Evolutionary conservation across 345 rosid species (phyloP), one percentile per base, ranked within the genome.

Genomic region (Salix viminalis): DNA sequence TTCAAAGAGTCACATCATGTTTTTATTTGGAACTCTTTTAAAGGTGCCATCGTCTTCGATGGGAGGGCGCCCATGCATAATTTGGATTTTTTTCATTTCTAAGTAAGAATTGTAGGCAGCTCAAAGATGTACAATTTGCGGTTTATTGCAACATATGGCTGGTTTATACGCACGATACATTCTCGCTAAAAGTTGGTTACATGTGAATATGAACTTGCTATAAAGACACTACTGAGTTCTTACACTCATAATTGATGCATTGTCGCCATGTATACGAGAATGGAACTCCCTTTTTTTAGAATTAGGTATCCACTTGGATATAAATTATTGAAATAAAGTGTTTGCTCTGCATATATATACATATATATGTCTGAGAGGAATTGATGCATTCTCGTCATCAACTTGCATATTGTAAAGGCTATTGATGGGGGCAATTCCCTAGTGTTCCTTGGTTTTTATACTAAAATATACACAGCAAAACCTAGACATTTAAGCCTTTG

Each of bases 361-460:
- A 61, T 61, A 24, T 4, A 5, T 28, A 14, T 14, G 36, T 13
- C 14, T 11, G 19, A 26, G 32, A 65, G 41, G 28, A 32, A 32
- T 32, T 32, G 34, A 0, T 32, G 34, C 34, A 32, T 32, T 32
- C 34, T 58, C 18, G 30, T 44, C 74, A 44, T 30, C 74, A 42
- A 69, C 30, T 26, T 65, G 75, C 64, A 36, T 52, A 39, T 18
- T 65, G 19, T 69, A 26, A 42, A 66, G 36, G 65, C 8, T 36
- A 46, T 15, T 54, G 67, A 24, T 26, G 46, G 60, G 34, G 65
- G 72, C 71, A 67, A 72, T 24, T 70, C 67, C 70, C 41, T 44
- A 56, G 72, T 69, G 19, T 64, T 54, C 65, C 21, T 76, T 64
- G 65, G 16, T 46, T 58, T 71, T 42, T 39, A 34, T 66, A 66